Base-by-base conservation (phyloP, 1,284 basidiomycete genomes). In the Exobasidium rhododendri region DNA sequence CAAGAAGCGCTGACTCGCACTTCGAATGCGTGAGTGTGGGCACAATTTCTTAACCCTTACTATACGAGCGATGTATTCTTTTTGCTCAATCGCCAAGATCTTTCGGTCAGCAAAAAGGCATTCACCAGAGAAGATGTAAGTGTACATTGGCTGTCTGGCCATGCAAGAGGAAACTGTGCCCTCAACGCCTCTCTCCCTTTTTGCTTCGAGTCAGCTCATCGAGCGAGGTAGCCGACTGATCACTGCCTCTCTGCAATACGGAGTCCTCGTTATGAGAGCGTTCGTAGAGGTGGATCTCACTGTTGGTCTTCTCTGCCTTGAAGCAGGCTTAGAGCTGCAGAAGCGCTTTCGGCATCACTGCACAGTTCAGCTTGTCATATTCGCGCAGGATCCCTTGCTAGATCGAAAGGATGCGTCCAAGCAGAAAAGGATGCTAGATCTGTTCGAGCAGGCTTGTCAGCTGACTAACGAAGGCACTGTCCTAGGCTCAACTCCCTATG, bases 231-330 rank as follows among this genome's bases (percentile, higher is more conserved):
- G 55, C 4, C 47, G 69, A 3, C 32, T 71, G 0, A 53, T 71
- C 13, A 17, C 53, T 0, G 31, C 62, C 20, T 60, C 59, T 4
- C 20, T 71, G 29, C 62, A 62, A 2, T 67, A 71, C 35, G 69
- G 69, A 32, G 64, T 69, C 1, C 64, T 63, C 0, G 24, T 28
- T 11, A 66, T 71, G 64, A 57, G 69, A 1, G 69, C 69, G 1
- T 66, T 67, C 46, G 67, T 71, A 4, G 69, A 71, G 24, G 68
- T 71, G 28, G 69, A 71, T 32, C 67, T 67, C 1, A 67, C 66
- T 3, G 69, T 71, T 7, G 45, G 22, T 0, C 31, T 62, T 2
- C 49, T 58, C 50, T 67, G 69, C 50, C 43, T 71, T 7, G 56
- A 64, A 14, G 65, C 65, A 6, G 69, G 58, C 0, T 29, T 67